A percentile compares a stretch with the other conserved stretches of the same genome.
phyloP scores from a whole-genome alignment of 352 stramenopile species.

The Globisporangium viniferum region DNA sequence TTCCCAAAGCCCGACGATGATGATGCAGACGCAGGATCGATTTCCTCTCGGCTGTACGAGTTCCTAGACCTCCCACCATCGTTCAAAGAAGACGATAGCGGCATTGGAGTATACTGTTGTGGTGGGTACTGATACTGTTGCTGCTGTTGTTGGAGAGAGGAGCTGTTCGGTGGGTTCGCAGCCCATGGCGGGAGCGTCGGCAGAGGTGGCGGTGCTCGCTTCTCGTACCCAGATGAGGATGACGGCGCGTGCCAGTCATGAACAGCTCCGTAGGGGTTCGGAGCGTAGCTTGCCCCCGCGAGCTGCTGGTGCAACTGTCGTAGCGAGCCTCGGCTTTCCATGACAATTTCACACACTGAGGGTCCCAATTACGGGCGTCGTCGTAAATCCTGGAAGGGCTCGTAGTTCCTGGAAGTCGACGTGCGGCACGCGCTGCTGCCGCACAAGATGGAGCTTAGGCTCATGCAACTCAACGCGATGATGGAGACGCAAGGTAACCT shows the following conservation, averaged over 20 bases:
- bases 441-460: background rate
- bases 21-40: background rate
- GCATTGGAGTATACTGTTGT: background rate
- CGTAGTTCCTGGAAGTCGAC: background rate
- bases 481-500: background rate
- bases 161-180: constrained; percentile 1
- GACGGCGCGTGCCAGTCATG: constrained; percentile 10
- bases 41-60: constrained; percentile 18
- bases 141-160: constrained; percentile 11
- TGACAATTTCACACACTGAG: constrained; percentile 4
- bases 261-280: constrained; percentile 12
- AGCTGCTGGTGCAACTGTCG: constrained; percentile 46
- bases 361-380: background rate
- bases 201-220: constrained; percentile 32
- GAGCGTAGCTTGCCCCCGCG: constrained; percentile 13
- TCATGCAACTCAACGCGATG: background rate
- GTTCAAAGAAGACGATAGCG: background rate
- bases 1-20: background rate
- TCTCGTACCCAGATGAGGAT: constrained; percentile 21
- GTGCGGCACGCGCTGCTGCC: background rate
- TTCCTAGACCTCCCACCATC: background rate
- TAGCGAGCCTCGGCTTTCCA: constrained; percentile 46
- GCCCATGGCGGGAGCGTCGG: constrained; percentile 54
- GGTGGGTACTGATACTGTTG: background rate
- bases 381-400: background rate